Percentiles rank a stretch among this genome's conserved stretches.
These are phyloP conservation scores for Boletus rubropictus DNA, from an alignment of 768 basidiomycete species.

Conservation along the genomic window DNA sequence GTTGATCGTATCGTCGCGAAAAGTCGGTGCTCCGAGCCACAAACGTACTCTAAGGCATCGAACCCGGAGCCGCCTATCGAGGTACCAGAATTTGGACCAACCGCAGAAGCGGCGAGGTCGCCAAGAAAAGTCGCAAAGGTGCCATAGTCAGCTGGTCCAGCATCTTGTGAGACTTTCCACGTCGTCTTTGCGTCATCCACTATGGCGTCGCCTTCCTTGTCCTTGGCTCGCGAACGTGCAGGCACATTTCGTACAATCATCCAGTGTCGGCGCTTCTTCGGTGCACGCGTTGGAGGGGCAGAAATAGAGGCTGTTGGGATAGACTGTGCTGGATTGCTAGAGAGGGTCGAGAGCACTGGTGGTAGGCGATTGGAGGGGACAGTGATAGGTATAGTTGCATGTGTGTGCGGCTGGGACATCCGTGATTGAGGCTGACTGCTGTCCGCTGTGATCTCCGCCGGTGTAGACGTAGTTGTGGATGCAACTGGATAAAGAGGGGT, in stretches of 20 bases:
- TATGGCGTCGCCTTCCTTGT: conserved; percentile 44
- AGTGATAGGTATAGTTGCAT: conserved; percentile 27
- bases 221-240: conserved; percentile 43
- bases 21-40: conserved; percentile 16
- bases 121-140: conserved; percentile 51
- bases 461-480: conserved; percentile 18
- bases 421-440: not conserved
- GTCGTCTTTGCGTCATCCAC: conserved; percentile 31
- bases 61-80: not conserved
- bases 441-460: not conserved
- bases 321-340: not conserved
- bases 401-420: conserved; percentile 8
- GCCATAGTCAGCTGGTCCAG: conserved; percentile 56
- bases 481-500: conserved; percentile 50
- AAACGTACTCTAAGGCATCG: conserved; percentile 6
- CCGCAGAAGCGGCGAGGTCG: conserved; percentile 32
- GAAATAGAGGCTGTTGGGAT: conserved; percentile 1
- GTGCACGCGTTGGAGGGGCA: not conserved
- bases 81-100: conserved; percentile 18
- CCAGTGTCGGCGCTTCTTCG: conserved; percentile 53
- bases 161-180: conserved; percentile 49
- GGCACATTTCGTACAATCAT: conserved; percentile 47
- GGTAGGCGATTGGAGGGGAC: conserved; percentile 18
- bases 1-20: conserved; percentile 37
- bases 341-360: conserved; percentile 14